These are phyloP conservation scores for Epicoccum sorghinum DNA, from an alignment of 2,329 filamentous ascomycete genomes.

Conservation along the genomic window DNA sequence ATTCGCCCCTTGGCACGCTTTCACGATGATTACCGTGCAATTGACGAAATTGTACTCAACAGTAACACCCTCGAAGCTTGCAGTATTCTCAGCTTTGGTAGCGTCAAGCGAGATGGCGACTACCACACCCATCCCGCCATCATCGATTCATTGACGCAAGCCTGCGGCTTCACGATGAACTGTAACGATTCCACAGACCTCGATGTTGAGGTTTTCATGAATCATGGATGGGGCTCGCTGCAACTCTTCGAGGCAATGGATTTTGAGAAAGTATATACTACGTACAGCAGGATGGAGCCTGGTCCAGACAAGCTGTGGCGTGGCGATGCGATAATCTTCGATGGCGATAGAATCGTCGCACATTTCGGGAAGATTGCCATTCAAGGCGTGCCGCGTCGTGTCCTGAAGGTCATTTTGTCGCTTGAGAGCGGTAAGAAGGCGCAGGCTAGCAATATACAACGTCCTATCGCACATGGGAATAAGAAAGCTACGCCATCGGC, in stretches of 20 bases:
- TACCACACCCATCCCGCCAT: conserved; percentile 9
- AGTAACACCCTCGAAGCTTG: conserved; percentile 16
- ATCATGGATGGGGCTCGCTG: conserved; percentile 24
- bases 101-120: not conserved
- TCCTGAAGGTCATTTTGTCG: conserved; percentile 12
- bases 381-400: conserved; percentile 9
- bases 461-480: not conserved
- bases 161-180: conserved; percentile 21
- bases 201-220: conserved; percentile 18
- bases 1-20: conserved; percentile 13
- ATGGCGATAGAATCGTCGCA: not conserved
- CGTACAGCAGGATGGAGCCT: conserved; percentile 7
- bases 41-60: conserved; percentile 24
- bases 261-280: conserved; percentile 6
- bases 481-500: not conserved
- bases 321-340: conserved; percentile 13
- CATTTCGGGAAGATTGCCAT: not conserved
- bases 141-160: conserved; percentile 16
- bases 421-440: conserved; percentile 17
- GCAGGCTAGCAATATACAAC: conserved; percentile 6
- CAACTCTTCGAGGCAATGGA: conserved; percentile 7
- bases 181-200: conserved; percentile 14
- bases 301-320: not conserved
- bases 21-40: conserved; percentile 16
- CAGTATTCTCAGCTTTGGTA: not conserved